Conservation (phyloP, 129 eudicot species). For the Smallanthus sonchifolius region DNA sequence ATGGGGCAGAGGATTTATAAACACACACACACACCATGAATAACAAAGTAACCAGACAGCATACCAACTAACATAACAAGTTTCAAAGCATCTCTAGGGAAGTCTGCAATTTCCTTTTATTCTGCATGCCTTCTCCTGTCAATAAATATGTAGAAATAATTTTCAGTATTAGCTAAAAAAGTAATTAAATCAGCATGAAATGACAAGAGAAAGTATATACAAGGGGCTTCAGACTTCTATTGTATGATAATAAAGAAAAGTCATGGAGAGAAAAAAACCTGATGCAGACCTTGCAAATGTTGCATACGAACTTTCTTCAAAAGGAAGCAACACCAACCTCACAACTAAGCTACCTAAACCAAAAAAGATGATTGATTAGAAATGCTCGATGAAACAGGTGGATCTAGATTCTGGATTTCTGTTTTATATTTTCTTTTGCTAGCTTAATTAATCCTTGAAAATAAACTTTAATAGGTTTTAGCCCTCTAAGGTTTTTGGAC, state of each 20-base stretch:
- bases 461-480: neutral
- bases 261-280: slow-evolving; percentile 59
- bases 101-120: slow-evolving; percentile 49
- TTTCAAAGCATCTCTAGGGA: slow-evolving; percentile 79
- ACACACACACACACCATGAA: neutral
- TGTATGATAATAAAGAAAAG: slow-evolving; percentile 2
- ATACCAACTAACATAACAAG: slow-evolving; percentile 80
- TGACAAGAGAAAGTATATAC: neutral
- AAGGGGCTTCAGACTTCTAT: neutral
- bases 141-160: neutral
- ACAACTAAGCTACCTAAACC: slow-evolving; percentile 95
- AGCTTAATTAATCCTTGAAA: neutral
- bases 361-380: slow-evolving; percentile 23
- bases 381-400: neutral
- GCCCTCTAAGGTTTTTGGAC: slow-evolving; percentile 3
- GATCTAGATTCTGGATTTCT: neutral
- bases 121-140: slow-evolving; percentile 61
- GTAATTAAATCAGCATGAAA: neutral
- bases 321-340: slow-evolving; percentile 95
- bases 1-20: neutral
- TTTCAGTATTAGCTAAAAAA: neutral
- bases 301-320: slow-evolving; percentile 97
- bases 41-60: slow-evolving; percentile 12
- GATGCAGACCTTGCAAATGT: slow-evolving; percentile 98
- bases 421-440: neutral